Conservation (phyloP, 1,284 basidiomycete genomes). For the Microbotryum silenes-acaulis region DNA sequence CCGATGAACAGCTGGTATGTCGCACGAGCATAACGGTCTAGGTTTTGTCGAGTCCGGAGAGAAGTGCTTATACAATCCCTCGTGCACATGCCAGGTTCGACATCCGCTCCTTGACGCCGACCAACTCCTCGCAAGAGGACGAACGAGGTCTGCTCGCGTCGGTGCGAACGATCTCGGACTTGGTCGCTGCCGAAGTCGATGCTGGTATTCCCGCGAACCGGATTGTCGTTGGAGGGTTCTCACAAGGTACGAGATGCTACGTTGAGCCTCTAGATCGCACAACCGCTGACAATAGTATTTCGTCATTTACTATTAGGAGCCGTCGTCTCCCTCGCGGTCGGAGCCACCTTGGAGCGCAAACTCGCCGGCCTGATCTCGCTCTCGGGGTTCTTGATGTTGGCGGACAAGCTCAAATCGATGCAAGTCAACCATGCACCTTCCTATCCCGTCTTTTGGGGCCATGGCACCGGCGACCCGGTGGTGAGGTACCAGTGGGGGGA, state of each 20-base stretch:
- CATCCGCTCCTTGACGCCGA: constrained; percentile 50
- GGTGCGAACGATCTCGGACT: constrained; percentile 53
- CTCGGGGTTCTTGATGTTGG: constrained; percentile 68
- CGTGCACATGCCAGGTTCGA: constrained; percentile 56
- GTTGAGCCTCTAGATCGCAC: background rate
- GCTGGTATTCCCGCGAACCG: constrained; percentile 55
- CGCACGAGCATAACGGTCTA: background rate
- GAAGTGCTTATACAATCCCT: background rate
- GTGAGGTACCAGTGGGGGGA: constrained; percentile 44
- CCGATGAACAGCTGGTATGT: constrained; percentile 62
- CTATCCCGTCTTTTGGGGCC: constrained; percentile 73
- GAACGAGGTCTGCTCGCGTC: constrained; percentile 58
- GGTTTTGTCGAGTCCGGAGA: constrained; percentile 3
- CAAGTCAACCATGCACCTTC: constrained; percentile 47
- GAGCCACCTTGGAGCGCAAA: constrained; percentile 58
- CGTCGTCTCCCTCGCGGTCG: constrained; percentile 66
- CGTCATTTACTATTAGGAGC: constrained; percentile 43
- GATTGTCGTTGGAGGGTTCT: constrained; percentile 72
- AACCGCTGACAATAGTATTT: too few species aligned
- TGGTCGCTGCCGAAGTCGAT: constrained; percentile 67
- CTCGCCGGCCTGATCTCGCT: constrained; percentile 65
- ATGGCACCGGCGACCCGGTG: constrained; percentile 68
- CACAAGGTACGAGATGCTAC: constrained; percentile 49
- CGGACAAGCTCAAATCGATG: constrained; percentile 58
- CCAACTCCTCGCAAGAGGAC: constrained; percentile 58